Evolutionary conservation across 202 grass and related monocot species (phyloP).

Genomic region (Hordeum pubiflorum): DNA sequence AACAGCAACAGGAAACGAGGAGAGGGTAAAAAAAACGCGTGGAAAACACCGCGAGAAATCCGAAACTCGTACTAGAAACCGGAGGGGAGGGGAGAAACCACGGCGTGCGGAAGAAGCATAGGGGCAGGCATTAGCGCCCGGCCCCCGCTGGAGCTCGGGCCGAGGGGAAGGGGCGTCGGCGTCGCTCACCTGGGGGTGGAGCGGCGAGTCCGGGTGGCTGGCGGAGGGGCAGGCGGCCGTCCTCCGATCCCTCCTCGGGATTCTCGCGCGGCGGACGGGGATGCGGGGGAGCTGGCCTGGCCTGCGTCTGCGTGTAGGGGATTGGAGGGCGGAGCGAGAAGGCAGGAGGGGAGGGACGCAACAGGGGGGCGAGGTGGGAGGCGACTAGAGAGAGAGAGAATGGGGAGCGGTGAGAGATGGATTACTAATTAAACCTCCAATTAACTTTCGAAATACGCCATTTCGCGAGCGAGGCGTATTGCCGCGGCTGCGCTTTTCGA

Average conservation of each 20-base stretch:
- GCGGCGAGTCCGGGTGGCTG: neutral
- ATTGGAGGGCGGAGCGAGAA: conserved; percentile 44
- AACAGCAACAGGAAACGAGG: neutral
- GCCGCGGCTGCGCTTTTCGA: neutral
- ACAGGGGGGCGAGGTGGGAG: conserved; percentile 22
- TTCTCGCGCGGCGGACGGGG: conserved; percentile 30
- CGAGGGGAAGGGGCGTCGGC: neutral
- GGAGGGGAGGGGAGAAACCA: neutral
- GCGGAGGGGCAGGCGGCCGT: neutral
- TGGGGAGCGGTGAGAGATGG: conserved; percentile 1
- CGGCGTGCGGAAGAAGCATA: neutral
- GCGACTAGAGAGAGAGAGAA: conserved; percentile 26
- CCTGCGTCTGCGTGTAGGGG: neutral
- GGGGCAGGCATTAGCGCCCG: neutral
- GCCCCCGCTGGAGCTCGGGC: neutral
- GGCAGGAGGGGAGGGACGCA: conserved; percentile 4
- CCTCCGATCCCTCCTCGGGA: conserved; percentile 39
- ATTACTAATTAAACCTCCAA: conserved; percentile 3
- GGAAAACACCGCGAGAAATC: neutral
- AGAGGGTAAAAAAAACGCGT: neutral
- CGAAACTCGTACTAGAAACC: neutral
- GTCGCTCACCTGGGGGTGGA: conserved; percentile 10
- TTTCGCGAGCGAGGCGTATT: conserved; percentile 7
- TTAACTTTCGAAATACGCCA: neutral
- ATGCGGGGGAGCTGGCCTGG: conserved; percentile 10